Evolutionary conservation across 768 basidiomycete species (phyloP), one percentile per base, ranked within the genome.

Genomic region (Mrakia hoshinonis): DNA sequence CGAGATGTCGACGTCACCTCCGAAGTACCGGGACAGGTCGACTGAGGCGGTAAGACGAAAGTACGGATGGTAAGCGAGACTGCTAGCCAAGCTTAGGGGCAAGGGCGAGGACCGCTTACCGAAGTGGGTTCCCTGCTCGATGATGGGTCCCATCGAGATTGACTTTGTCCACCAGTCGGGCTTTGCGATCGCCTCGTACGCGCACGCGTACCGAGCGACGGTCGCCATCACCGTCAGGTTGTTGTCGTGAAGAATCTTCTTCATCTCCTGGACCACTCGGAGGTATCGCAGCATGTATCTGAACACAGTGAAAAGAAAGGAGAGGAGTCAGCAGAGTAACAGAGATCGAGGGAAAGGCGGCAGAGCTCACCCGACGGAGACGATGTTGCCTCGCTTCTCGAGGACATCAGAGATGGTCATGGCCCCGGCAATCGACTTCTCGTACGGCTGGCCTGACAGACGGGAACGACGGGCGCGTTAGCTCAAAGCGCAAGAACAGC

Each of bases 21-120:
- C 95, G 77, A 98, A 97, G 83, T 95, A 95, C 75, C 95, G 89
- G 49, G 92, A 96, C 54, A 96, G 85, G 81, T 97, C 93, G 76
- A 75, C 74, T 76, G 47, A 11, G 49, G 46, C n/a, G 4, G 70
- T 58, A 18, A 38, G 31, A 46, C 13, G n/a, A 13, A 20, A 13
- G 3, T 2, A 9, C 22, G 3, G 43, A 29, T 11, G 67, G 39
- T 12, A 31, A 46, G 22, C 10, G 38, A 55, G n/a, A 39, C n/a
- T 38, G 18, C 39, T 29, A 48, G 9, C 15, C 2, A 39, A 5
- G 24, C 51, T 39, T 11, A 62, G 22, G 61, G 29, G 29, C 13
- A 47, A 39, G 46, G 4, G 15, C 29, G 47, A 26, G 26, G 29
- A 26, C 39, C 43, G 67, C 73, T 43, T 46, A 77, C 91, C 93